A percentile compares a stretch with the other conserved stretches of the same genome.
phyloP scores from a whole-genome alignment of 139 green algal genomes.

The Picochlorum costavermella region DNA sequence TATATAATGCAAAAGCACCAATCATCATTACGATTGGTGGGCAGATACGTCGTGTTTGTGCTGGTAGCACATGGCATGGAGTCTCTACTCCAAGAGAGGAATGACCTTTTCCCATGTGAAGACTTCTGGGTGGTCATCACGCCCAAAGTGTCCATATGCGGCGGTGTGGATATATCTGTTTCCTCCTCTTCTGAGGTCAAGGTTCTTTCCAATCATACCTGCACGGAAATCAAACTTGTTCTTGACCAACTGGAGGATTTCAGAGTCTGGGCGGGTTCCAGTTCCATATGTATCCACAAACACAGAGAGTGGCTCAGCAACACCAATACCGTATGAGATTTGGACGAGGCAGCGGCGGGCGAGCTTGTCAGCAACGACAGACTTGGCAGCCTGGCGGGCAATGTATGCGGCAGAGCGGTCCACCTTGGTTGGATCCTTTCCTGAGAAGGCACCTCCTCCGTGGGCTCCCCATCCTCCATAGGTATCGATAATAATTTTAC shows the following conservation, averaged over 20 bases:
- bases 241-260: slow-evolving; percentile 77
- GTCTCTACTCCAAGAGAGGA: slow-evolving; percentile 16
- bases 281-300: slow-evolving; percentile 97
- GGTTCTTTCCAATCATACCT: slow-evolving; percentile 76
- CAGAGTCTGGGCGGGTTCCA: slow-evolving; percentile 74
- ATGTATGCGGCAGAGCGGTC: slow-evolving; percentile 97
- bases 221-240: slow-evolving; percentile 93
- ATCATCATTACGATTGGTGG: too few species aligned
- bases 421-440: slow-evolving; percentile 83
- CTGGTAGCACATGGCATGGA: too few species aligned
- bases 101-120: slow-evolving; percentile 91
- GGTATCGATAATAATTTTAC: slow-evolving; percentile 99
- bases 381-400: slow-evolving; percentile 95
- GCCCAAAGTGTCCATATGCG: slow-evolving; percentile 94
- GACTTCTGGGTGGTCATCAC: slow-evolving; percentile 68
- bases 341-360: slow-evolving; percentile 73
- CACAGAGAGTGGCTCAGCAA: slow-evolving; percentile 93
- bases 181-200: slow-evolving; percentile 89
- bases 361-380: slow-evolving; percentile 83
- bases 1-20: too few species aligned
- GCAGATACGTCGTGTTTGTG: too few species aligned
- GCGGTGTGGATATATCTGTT: slow-evolving; percentile 93
- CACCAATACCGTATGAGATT: slow-evolving; percentile 96
- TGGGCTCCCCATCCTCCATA: slow-evolving; percentile 98
- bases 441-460: slow-evolving; percentile 96